These are phyloP conservation scores for Zymoseptoria brevis DNA, from an alignment of 2,329 filamentous ascomycete genomes.

Conservation along the genomic window DNA sequence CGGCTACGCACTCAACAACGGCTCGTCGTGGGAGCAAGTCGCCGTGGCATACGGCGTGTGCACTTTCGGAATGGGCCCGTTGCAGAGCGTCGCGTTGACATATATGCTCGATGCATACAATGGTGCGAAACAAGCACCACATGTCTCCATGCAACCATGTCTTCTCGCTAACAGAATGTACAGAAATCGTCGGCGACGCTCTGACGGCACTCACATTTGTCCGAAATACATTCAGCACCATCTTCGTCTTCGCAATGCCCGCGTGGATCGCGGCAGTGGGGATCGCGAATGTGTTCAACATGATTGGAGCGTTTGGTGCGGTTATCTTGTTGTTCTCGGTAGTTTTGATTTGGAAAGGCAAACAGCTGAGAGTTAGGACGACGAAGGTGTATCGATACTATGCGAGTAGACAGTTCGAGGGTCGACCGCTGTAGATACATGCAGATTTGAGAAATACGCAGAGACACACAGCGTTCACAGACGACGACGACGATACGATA, in stretches of 20 bases:
- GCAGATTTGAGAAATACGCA: background rate
- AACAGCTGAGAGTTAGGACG: constrained; percentile 26
- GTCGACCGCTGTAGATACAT: constrained; percentile 15
- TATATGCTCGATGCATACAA: constrained; percentile 35
- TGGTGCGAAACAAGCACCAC: constrained; percentile 19
- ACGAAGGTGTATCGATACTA: constrained; percentile 31
- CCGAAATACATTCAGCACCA: constrained; percentile 38
- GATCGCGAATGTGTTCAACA: constrained; percentile 36
- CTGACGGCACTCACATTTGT: constrained; percentile 40
- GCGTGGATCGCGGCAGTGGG: constrained; percentile 36
- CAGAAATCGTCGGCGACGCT: constrained; percentile 41
- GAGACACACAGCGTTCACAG: background rate
- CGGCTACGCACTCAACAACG: constrained; percentile 27
- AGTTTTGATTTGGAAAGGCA: constrained; percentile 31
- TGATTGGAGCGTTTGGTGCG: constrained; percentile 31
- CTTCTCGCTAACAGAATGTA: background rate
- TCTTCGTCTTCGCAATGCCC: constrained; percentile 41
- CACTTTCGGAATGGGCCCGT: constrained; percentile 31
- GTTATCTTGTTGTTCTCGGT: constrained; percentile 24
- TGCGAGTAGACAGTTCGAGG: constrained; percentile 28
- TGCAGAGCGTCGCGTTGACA: constrained; percentile 31
- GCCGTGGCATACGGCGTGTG: constrained; percentile 34
- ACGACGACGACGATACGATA: background rate
- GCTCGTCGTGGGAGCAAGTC: constrained; percentile 22
- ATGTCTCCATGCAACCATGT: no score